Base-by-base conservation (phyloP, 495 filamentous ascomycete species). In the Lepraria neglecta region DNA sequence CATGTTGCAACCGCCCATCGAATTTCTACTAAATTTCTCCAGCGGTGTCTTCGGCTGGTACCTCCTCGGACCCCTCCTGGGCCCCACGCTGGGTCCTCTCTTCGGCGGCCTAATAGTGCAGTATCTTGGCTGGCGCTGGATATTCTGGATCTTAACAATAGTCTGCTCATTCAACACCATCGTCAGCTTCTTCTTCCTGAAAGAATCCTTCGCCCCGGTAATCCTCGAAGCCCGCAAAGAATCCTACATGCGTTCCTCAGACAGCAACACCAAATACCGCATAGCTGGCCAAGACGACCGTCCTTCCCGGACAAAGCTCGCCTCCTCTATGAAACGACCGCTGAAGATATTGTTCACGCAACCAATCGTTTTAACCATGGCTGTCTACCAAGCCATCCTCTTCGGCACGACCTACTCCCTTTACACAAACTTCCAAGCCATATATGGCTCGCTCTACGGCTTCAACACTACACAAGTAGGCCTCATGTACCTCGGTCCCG, bases 61-160 rank as follows among this genome's bases (percentile, higher is more conserved):
- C 52, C 21, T 64, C 3, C 54, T 73, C 1, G 69, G 67, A 5
- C 71, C 69, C 6, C 68, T 72, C 33, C 63, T 77, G 9, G 74
- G 69, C 4, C 68, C 70, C 5, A 73, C 73, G 0, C 62, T 77
- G 0, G 77, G 80, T 2, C 85, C 82, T 0, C 71, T 88, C 0
- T 84, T 91, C 46, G 88, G 87, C 30, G 88, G 88, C 2, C 84
- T 89, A 64, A 80, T 87, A 4, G 87, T 76, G 61, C 78, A 90
- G 72, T 82, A 86, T 64, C 77, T 91, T 15, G 86, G 87, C 11
- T 94, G 89, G 89, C 74, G 87, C 42, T 91, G 88, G 89, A 84
- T 82, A 10, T 89, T 87, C 71, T 92, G 88, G 87, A 67, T 92
- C n/a, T 80, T 87, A 6, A 72, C 91, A 31, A 89, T 90, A 40